Base-by-base conservation (phyloP, 306 rosid genomes). In the Gillenia trifoliata region DNA sequence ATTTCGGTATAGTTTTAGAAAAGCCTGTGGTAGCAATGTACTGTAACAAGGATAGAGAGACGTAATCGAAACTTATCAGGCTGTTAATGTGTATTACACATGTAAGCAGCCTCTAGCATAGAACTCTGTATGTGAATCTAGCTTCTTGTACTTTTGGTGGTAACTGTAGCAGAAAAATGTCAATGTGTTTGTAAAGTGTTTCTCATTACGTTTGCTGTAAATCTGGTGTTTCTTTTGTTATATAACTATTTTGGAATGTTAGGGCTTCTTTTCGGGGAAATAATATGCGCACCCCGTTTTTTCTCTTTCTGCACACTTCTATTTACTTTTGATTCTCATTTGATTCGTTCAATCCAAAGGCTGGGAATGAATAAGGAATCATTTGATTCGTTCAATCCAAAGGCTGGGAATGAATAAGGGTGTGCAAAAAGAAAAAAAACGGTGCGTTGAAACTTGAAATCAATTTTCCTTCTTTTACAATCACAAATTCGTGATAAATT, bases 21-120 rank as follows among this genome's bases (percentile, higher is more conserved):
- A 68, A 79, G 68, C 82, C 82, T 73, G 68, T 76, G 75, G 66
- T 86, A 86, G 82, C 64, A 61, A 68, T 87, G 91, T 83, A 79
- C 66, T 83, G 76, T 82, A 79, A 60, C 64, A 80, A 82, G 74
- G 78, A 76, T 64, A 76, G 82, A 76, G 81, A 67, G 72, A 70
- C 56, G 4, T 33, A 41, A 4, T 33, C 25, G n/a, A 34, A 71
- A 86, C 55, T 80, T 68, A 8, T 56, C 31, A 64, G 73, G 80
- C 54, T 74, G 82, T 75, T 36, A 57, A 65, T 65, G 60, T 77
- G 80, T 52, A 34, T 34, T 61, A 23, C 75, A 23, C 75, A 38
- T 34, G 47, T 36, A 43, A 5, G 64, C 64, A 33, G 81, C 80
- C 70, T 80, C 30, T 84, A 67, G 72, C 74, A 69, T 84, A 81